A percentile compares a stretch with the other conserved stretches of the same genome.
Evolutionary conservation across 345 rosid species (phyloP).

Genomic region (Brassica rapa): DNA sequence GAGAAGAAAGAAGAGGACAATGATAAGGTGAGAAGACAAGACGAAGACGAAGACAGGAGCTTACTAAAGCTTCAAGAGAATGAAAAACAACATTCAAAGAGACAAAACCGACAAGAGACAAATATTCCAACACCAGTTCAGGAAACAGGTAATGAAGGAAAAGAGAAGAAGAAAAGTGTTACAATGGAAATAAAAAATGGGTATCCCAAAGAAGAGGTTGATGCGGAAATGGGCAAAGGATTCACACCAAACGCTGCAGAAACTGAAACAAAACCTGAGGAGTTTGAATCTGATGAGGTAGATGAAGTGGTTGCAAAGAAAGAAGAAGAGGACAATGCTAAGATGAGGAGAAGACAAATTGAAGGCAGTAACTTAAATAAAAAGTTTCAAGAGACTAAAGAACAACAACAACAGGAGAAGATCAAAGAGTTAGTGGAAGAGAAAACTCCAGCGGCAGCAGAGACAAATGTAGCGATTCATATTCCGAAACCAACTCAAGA

Average conservation of each 20-base stretch:
- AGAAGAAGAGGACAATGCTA: neutral
- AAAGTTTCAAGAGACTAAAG: constrained; percentile 18
- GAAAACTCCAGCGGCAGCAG: constrained; percentile 7
- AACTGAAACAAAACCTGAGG: constrained; percentile 5
- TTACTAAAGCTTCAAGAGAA: constrained; percentile 11
- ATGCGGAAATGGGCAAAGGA: neutral
- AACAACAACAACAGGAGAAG: constrained; percentile 1
- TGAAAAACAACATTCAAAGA: neutral
- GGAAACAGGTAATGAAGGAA: constrained; percentile 4
- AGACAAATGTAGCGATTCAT: neutral
- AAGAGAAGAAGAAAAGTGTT: neutral
- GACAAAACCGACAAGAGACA: neutral
- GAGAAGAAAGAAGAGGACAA: neutral
- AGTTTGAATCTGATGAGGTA: neutral
- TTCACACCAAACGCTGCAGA: neutral
- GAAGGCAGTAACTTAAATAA: constrained; percentile 12
- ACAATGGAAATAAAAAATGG: neutral
- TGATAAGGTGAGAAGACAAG: neutral
- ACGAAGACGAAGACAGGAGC: constrained; percentile 5
- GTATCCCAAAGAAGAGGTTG: neutral
- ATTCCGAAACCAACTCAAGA: constrained; percentile 3
- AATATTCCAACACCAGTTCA: constrained; percentile 5
- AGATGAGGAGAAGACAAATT: neutral
- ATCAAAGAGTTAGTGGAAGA: constrained; percentile 9
- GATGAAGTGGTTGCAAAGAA: constrained; percentile 17